These are phyloP conservation scores for Hydnomerulius pinastri DNA, from an alignment of 768 basidiomycete species.

Conservation along the genomic window DNA sequence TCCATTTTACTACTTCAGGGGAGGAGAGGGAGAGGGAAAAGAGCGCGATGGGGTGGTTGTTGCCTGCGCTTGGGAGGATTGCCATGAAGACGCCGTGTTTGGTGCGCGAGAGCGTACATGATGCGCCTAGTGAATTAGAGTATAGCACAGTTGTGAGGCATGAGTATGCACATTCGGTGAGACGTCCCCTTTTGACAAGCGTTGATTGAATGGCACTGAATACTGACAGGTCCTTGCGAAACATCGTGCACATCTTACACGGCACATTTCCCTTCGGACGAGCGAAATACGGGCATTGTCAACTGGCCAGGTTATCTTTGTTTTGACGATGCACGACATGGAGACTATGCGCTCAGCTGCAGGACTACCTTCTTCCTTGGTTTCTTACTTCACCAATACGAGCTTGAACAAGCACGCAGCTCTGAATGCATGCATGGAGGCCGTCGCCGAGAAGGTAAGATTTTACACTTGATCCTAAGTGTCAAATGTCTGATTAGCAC, in stretches of 20 bases:
- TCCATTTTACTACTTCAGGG: slow-evolving; percentile 63
- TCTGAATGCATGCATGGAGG: slow-evolving; percentile 78
- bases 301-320: slow-evolving; percentile 82
- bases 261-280: slow-evolving; percentile 63
- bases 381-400: slow-evolving; percentile 86
- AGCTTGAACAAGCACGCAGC: slow-evolving; percentile 73
- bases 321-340: slow-evolving; percentile 83
- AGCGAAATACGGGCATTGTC: slow-evolving; percentile 75
- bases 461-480: not conserved
- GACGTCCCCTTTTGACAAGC: slow-evolving; percentile 19
- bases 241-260: slow-evolving; percentile 65
- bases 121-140: slow-evolving; percentile 86
- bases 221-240: slow-evolving; percentile 61
- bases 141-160: slow-evolving; percentile 89
- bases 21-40: slow-evolving; percentile 49
- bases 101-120: slow-evolving; percentile 79
- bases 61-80: slow-evolving; percentile 74
- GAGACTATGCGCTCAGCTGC: slow-evolving; percentile 83
- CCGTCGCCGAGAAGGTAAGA: slow-evolving; percentile 79
- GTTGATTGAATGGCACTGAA: slow-evolving; percentile 5
- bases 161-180: slow-evolving; percentile 77
- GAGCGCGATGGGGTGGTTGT: slow-evolving; percentile 76
- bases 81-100: slow-evolving; percentile 85
- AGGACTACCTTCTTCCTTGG: slow-evolving; percentile 78
- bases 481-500: not conserved